phyloP scores from a whole-genome alignment of 2,329 filamentous ascomycete genomes.

The Rutstroemia sp. region DNA sequence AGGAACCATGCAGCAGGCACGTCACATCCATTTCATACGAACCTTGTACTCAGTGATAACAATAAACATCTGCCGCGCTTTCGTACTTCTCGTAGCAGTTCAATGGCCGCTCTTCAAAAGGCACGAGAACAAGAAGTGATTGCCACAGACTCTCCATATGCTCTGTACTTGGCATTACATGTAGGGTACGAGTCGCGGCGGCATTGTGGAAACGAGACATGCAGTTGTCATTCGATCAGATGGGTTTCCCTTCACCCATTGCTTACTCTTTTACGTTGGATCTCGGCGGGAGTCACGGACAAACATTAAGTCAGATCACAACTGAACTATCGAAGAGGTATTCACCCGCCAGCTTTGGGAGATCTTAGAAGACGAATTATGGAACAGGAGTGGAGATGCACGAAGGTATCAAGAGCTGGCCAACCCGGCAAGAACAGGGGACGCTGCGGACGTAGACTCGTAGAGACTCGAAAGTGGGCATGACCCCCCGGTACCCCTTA shows the following conservation, averaged over 20 bases:
- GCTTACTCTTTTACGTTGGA: background rate
- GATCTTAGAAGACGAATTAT: slow-evolving; percentile 10
- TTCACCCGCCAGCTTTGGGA: background rate
- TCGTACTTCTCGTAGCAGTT: background rate
- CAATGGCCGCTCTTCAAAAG: background rate
- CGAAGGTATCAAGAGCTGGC: background rate
- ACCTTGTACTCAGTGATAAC: background rate
- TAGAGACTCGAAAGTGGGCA: slow-evolving; percentile 6
- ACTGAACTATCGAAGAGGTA: background rate
- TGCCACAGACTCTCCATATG: background rate
- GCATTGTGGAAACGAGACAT: background rate
- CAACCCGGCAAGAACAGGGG: background rate
- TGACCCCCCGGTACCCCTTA: background rate
- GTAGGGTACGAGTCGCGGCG: background rate
- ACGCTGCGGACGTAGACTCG: background rate
- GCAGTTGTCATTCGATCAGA: background rate
- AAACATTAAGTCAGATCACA: background rate
- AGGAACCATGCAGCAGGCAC: slow-evolving; percentile 8
- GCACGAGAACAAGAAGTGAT: background rate
- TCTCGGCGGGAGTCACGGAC: slow-evolving; percentile 3
- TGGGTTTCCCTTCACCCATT: background rate
- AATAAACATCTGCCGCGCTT: background rate
- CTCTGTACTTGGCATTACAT: background rate
- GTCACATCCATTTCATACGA: slow-evolving; percentile 1
- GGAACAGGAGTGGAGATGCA: slow-evolving; percentile 8